Evolutionary conservation across 345 rosid genomes (phyloP), one percentile per base, ranked within the genome.

Genomic region (Acer saccharum): DNA sequence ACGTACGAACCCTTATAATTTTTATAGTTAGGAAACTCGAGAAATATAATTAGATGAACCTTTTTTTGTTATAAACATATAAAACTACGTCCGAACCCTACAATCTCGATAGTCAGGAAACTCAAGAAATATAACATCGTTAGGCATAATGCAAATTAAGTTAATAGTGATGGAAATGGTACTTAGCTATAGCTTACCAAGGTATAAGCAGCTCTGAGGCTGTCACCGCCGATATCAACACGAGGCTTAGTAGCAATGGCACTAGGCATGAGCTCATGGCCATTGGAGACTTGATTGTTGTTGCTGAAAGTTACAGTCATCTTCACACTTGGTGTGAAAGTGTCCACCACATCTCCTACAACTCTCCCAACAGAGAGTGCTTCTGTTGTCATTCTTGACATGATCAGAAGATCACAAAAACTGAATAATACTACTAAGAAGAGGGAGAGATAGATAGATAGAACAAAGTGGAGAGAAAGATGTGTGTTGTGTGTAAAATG

Each of bases 271-370:
- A 93, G 84, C 85, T 95, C 98, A 57, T 83, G 87, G 65, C 95
- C 98, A 72, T 95, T 95, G 7, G 86, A 79, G 20, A 95, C 98
- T 72, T 84, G 83, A 80, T 87, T 86, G 85, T 88, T 85, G 65
- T 94, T 70, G 80, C 71, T 87, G 75, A 87, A 95, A 76, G 82
- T 90, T 48, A 93, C 87, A 11, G 43, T 86, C 91, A 95, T 83
- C 73, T 74, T 87, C 77, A 89, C 94, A 65, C 79, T 86, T 23
- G 94, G 97, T 3, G 72, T 82, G 83, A 93, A 95, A 75, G 57
- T 50, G 54, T 95, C 98, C 58, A 89, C 83, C 13, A 93, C 98
- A 61, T 95, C 97, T 78, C 98, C 98, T 41, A 95, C 63, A 12
- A 95, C 90, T 78, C 95, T 81, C 58, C 89, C 98, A 4, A 89